phyloP scores from a whole-genome alignment of 768 basidiomycete species.

The Kwoniella pini region DNA sequence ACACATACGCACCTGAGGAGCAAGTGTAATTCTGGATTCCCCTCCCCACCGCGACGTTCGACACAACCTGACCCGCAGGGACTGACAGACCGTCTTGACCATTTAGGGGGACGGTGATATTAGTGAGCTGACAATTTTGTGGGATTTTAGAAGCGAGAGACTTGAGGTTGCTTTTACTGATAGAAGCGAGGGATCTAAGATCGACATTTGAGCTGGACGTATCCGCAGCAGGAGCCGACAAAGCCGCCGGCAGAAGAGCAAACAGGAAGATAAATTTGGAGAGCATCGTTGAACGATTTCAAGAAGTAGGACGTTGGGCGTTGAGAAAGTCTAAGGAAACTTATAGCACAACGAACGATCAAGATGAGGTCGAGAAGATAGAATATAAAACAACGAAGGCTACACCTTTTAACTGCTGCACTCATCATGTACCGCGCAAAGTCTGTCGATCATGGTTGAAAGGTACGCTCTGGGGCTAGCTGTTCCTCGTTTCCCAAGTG shows the following conservation, averaged over 20 bases:
- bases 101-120: slow-evolving; percentile 24
- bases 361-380: too few species aligned
- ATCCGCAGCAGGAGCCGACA: neutral
- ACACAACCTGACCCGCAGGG: slow-evolving; percentile 25
- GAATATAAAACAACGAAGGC: too few species aligned
- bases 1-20: slow-evolving; percentile 32
- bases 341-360: too few species aligned
- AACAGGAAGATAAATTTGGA: neutral
- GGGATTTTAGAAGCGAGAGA: neutral
- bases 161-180: neutral
- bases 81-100: slow-evolving; percentile 19
- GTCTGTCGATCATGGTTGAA: slow-evolving; percentile 2
- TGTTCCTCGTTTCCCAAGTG: neutral
- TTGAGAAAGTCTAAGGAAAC: too few species aligned
- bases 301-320: too few species aligned
- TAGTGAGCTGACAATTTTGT: slow-evolving; percentile 8
- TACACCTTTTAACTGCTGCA: too few species aligned
- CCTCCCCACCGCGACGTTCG: slow-evolving; percentile 37
- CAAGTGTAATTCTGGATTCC: slow-evolving; percentile 56
- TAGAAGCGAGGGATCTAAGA: slow-evolving; percentile 1
- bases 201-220: neutral
- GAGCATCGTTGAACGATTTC: neutral
- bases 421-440: neutral
- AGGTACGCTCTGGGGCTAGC: neutral
- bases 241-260: neutral